Conservation (phyloP, 2,329 filamentous ascomycete species). For the Penicillium hordei region DNA sequence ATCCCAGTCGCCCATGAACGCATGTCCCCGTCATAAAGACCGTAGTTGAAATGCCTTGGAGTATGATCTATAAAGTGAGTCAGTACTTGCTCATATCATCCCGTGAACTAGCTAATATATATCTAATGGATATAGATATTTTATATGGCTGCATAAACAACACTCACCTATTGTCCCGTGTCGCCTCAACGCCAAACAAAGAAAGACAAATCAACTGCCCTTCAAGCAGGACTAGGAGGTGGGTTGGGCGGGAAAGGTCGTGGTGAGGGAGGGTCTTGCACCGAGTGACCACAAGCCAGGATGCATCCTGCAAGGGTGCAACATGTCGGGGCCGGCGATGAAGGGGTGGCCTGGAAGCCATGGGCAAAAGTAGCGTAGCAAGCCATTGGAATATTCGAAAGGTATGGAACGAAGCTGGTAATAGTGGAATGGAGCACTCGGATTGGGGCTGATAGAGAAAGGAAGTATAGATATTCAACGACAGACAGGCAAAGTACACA, state of each 20-base stretch:
- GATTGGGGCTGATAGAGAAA: neutral
- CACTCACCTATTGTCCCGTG: conserved; percentile 15
- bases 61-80: neutral
- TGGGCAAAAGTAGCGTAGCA: neutral
- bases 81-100: neutral
- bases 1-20: neutral
- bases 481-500: neutral
- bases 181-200: conserved; percentile 18
- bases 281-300: conserved; percentile 20
- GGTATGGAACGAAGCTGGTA: neutral
- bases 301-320: conserved; percentile 7
- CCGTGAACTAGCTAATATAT: neutral
- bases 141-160: neutral
- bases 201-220: neutral
- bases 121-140: neutral
- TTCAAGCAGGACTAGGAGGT: conserved; percentile 41
- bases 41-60: neutral
- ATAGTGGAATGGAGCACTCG: neutral
- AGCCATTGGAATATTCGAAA: conserved; percentile 7
- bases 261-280: conserved; percentile 28
- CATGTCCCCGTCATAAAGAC: neutral
- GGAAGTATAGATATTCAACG: neutral
- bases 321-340: neutral
- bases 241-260: conserved; percentile 42
- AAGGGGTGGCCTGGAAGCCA: neutral